Percentiles rank a stretch among this genome's conserved stretches.
Evolutionary conservation across 2,329 filamentous ascomycete genomes (phyloP).

Genomic region (Colletotrichum chrysophilum): DNA sequence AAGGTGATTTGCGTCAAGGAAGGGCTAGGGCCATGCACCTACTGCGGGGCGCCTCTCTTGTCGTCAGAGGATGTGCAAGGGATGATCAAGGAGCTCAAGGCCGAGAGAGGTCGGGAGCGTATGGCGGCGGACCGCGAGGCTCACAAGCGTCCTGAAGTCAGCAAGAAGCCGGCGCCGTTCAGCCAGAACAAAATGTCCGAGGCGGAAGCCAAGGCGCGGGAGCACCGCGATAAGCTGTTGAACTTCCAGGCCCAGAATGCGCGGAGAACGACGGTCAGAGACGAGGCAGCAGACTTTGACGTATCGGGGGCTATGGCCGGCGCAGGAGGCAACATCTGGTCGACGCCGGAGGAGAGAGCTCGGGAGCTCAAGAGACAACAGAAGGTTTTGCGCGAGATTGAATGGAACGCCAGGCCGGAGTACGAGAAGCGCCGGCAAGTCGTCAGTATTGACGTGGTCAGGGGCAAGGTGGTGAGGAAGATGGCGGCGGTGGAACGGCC

Average conservation of each 20-base stretch:
- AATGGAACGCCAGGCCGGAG: conserved; percentile 83
- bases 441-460: conserved; percentile 82
- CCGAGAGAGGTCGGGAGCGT: conserved; percentile 85
- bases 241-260: conserved; percentile 87
- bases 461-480: conserved; percentile 75
- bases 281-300: conserved; percentile 77
- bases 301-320: conserved; percentile 50
- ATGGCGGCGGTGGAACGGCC: conserved; percentile 70
- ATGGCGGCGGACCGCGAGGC: conserved; percentile 80
- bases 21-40: conserved; percentile 92
- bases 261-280: conserved; percentile 80
- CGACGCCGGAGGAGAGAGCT: conserved; percentile 81
- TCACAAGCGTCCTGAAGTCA: conserved; percentile 70
- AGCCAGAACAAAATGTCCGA: conserved; percentile 55
- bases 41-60: conserved; percentile 79
- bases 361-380: conserved; percentile 86
- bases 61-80: conserved; percentile 76
- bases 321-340: conserved; percentile 74
- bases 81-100: conserved; percentile 83
- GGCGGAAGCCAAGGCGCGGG: conserved; percentile 71
- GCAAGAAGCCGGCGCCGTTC: conserved; percentile 65
- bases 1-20: conserved; percentile 97
- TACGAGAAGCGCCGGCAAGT: conserved; percentile 89
- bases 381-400: conserved; percentile 81
- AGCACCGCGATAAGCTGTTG: conserved; percentile 82